A percentile compares a stretch with the other conserved stretches of the same genome.
Conservation (phyloP, 768 basidiomycete genomes). For the Mycena maculata region DNA sequence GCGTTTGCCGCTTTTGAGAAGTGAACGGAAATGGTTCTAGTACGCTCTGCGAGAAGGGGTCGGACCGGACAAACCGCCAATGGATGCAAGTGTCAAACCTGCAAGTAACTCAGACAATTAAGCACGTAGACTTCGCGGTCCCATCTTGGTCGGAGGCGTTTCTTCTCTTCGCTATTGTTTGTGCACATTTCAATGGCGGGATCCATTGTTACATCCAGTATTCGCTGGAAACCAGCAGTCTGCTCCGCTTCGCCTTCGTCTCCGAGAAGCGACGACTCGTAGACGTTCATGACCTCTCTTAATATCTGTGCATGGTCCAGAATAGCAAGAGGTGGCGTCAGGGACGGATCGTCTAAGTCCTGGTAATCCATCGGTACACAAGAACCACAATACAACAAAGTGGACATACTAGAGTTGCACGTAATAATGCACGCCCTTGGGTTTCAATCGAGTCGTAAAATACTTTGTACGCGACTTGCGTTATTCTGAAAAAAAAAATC, state of each 20-base stretch:
- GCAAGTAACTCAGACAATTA: conserved; percentile 87
- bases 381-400: neutral
- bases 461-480: conserved; percentile 80
- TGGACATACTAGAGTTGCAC: conserved; percentile 63
- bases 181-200: conserved; percentile 84
- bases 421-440: conserved; percentile 76
- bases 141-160: conserved; percentile 68
- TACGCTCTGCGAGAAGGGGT: conserved; percentile 59
- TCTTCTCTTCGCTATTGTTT: conserved; percentile 73
- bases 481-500: conserved; percentile 68
- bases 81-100: conserved; percentile 59
- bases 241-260: conserved; percentile 61
- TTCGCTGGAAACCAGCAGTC: conserved; percentile 67
- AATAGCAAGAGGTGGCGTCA: conserved; percentile 80
- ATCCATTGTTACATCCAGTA: conserved; percentile 87
- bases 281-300: conserved; percentile 90
- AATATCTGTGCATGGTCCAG: conserved; percentile 87
- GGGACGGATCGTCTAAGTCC: conserved; percentile 76
- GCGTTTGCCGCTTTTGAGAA: conserved; percentile 61
- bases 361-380: conserved; percentile 46
- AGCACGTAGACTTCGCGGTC: conserved; percentile 86
- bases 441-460: conserved; percentile 92
- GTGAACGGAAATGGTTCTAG: conserved; percentile 80
- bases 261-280: conserved; percentile 85
- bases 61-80: neutral